Conservation (phyloP, 306 rosid genomes). For the Pterocarpus macrocarpus region DNA sequence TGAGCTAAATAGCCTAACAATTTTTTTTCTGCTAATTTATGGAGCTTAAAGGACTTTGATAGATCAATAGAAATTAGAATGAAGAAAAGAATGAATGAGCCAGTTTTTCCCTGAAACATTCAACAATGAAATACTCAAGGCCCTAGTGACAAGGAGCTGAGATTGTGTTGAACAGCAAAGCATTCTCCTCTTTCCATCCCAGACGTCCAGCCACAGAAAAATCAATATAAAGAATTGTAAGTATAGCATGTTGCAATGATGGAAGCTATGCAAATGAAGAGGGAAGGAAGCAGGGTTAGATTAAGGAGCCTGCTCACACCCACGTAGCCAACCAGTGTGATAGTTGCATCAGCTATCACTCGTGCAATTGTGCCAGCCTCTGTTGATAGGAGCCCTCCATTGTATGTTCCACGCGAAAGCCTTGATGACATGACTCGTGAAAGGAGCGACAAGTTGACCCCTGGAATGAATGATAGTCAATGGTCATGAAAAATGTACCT, state of each 20-base stretch:
- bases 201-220: neutral
- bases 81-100: conserved; percentile 26
- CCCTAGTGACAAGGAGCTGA: neutral
- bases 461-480: conserved; percentile 46
- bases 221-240: conserved; percentile 81
- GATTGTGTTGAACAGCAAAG: neutral
- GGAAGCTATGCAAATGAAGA: conserved; percentile 76
- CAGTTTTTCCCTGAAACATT: conserved; percentile 26
- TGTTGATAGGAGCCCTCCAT: conserved; percentile 83
- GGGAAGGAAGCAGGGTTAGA: conserved; percentile 76
- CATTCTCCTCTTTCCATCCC: neutral
- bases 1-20: neutral
- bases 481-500: neutral
- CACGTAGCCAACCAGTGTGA: conserved; percentile 77
- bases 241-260: conserved; percentile 80
- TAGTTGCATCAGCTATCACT: conserved; percentile 81
- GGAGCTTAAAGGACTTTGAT: conserved; percentile 26
- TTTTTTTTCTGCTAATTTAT: conserved; percentile 2
- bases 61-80: conserved; percentile 33
- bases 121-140: neutral
- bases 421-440: conserved; percentile 92
- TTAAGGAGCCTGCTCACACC: conserved; percentile 82
- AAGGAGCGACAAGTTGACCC: conserved; percentile 86
- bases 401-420: conserved; percentile 89
- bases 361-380: conserved; percentile 91